Conservation (phyloP, 1,284 basidiomycete genomes). For the Ustilago curta region DNA sequence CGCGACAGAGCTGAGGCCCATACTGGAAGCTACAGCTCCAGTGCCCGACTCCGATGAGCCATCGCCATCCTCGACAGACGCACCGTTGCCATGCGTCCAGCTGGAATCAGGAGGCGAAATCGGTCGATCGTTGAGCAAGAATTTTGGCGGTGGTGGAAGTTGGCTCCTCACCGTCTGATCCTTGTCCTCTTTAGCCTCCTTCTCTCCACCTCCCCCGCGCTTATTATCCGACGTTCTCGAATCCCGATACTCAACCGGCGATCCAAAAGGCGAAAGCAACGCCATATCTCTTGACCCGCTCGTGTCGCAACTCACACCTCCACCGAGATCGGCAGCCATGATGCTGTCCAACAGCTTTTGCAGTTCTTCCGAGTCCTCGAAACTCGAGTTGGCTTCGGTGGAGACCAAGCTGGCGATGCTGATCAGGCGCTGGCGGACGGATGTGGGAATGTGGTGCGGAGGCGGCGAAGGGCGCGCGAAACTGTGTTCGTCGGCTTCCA, state of each 20-base stretch:
- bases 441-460: background rate
- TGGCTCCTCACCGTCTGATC: background rate
- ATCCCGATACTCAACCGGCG: conserved; percentile 16
- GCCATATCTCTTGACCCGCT: conserved; percentile 27
- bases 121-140: conserved; percentile 47
- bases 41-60: background rate
- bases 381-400: conserved; percentile 48
- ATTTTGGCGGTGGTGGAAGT: conserved; percentile 34
- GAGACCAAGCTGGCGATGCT: conserved; percentile 33
- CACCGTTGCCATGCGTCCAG: conserved; percentile 11
- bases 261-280: conserved; percentile 40
- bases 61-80: background rate
- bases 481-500: conserved; percentile 20
- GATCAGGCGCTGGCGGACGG: conserved; percentile 12
- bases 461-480: background rate
- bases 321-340: conserved; percentile 39
- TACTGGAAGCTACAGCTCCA: background rate
- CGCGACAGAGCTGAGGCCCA: background rate
- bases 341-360: conserved; percentile 47
- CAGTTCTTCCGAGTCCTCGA: conserved; percentile 48
- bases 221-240: conserved; percentile 4
- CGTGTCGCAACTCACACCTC: conserved; percentile 15
- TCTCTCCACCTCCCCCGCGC: background rate
- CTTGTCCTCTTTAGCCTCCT: conserved; percentile 6
- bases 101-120: conserved; percentile 41